phyloP scores from a whole-genome alignment of 108 stramenopile genomes.

The Skeletonema potamos region DNA sequence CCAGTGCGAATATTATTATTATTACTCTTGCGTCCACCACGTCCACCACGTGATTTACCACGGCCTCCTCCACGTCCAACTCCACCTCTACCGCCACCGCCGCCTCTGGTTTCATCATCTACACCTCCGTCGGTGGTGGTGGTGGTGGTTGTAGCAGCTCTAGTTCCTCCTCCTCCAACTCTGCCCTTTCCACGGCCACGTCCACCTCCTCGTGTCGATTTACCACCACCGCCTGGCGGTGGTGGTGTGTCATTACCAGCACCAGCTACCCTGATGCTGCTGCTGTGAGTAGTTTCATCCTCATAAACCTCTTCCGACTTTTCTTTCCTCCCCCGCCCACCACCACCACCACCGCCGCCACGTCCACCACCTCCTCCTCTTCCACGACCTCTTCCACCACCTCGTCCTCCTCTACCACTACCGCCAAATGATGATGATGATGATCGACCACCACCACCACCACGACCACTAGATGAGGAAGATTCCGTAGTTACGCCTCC shows the following conservation, averaged over 20 bases:
- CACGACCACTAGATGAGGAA: background rate
- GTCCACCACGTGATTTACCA: background rate
- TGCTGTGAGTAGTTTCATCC: background rate
- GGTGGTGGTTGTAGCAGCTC: background rate
- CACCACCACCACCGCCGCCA: slow-evolving; percentile 17
- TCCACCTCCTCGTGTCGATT: background rate
- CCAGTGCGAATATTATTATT: background rate
- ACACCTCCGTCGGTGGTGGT: background rate
- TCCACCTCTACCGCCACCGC: slow-evolving; percentile 1
- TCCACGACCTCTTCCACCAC: slow-evolving; percentile 2
- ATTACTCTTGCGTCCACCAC: slow-evolving; percentile 12
- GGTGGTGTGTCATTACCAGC: background rate
- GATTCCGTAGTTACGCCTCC: background rate
- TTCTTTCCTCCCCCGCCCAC: slow-evolving; percentile 11
- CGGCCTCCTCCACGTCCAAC: background rate
- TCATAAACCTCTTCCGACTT: background rate
- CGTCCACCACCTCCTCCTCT: slow-evolving; percentile 4
- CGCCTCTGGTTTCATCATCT: background rate
- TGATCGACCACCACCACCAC: background rate
- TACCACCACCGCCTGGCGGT: slow-evolving; percentile 25
- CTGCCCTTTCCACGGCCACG: background rate
- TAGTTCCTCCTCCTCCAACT: background rate
- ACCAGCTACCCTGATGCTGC: no score
- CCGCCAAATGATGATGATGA: no score
- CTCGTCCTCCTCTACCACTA: background rate